Percentiles rank a stretch among this genome's conserved stretches.
These are phyloP conservation scores for Nigrospora sphaerica DNA, from an alignment of 2,329 filamentous ascomycete genomes.

Conservation along the genomic window DNA sequence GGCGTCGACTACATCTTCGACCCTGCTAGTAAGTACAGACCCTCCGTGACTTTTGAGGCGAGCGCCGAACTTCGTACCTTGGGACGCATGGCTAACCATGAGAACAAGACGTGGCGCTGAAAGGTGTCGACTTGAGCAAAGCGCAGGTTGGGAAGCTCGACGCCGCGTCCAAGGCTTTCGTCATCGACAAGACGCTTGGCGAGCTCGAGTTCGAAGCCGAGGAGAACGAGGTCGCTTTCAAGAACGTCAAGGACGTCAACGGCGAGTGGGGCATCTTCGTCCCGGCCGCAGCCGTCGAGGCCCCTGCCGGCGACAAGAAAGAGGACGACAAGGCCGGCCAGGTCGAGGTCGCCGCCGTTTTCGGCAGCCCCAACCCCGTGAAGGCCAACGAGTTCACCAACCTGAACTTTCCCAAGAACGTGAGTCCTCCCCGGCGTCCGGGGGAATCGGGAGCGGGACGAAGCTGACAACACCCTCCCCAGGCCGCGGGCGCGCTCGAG, in stretches of 20 bases:
- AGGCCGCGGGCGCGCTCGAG: slow-evolving; percentile 6
- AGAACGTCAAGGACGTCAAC: slow-evolving; percentile 9
- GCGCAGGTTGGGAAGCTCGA: slow-evolving; percentile 27
- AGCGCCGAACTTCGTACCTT: not conserved
- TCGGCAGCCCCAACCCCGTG: slow-evolving; percentile 4
- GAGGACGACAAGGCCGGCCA: slow-evolving; percentile 2
- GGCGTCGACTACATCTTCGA: slow-evolving; percentile 33
- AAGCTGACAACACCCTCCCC: not conserved
- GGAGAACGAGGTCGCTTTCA: slow-evolving; percentile 25
- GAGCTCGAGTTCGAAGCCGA: slow-evolving; percentile 34
- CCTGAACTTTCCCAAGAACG: slow-evolving; percentile 4
- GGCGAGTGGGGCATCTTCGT: slow-evolving; percentile 11
- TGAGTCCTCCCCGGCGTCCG: not conserved
- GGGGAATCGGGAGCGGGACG: too few relatives aligned
- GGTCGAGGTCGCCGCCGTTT: slow-evolving; percentile 2
- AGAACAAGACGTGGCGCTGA: slow-evolving; percentile 7
- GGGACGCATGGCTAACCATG: not conserved
- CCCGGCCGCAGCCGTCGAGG: not conserved
- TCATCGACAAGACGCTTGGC: slow-evolving; percentile 25
- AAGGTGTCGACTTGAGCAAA: slow-evolving; percentile 25
- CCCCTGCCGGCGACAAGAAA: not conserved
- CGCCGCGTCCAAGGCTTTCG: slow-evolving; percentile 25
- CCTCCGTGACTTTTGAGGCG: not conserved
- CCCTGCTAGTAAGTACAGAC: slow-evolving; percentile 17
- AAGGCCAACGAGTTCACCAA: slow-evolving; percentile 4